Conservation (phyloP, 2,329 filamentous ascomycete species). For the Fusarium ramigenum region DNA sequence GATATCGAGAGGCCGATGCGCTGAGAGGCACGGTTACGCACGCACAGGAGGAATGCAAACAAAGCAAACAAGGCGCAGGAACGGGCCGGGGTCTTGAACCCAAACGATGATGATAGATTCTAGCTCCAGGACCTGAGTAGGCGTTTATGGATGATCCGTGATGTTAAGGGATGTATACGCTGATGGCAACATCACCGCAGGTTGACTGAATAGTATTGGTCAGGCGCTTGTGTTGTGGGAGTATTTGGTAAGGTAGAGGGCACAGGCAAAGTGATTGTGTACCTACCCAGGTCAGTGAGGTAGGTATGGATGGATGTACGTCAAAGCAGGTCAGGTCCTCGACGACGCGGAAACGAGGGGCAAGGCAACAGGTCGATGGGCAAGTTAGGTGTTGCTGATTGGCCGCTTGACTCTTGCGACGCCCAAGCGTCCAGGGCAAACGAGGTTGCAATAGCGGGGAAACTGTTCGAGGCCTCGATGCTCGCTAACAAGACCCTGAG, state of each 20-base stretch:
- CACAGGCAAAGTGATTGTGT: conserved; percentile 17
- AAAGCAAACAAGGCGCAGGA: conserved; percentile 19
- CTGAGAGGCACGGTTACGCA: conserved; percentile 22
- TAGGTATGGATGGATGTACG: conserved; percentile 10
- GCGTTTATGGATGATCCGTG: conserved; percentile 2
- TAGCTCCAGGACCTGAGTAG: background rate
- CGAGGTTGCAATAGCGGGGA: conserved; percentile 17
- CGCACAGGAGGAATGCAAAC: conserved; percentile 5
- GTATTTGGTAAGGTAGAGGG: background rate
- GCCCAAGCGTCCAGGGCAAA: conserved; percentile 16
- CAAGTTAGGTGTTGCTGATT: conserved; percentile 16
- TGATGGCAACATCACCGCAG: conserved; percentile 4
- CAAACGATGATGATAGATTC: conserved; percentile 3
- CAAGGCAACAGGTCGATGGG: conserved; percentile 26
- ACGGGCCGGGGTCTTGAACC: conserved; percentile 10
- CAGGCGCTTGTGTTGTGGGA: conserved; percentile 20
- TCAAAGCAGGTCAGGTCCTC: conserved; percentile 13
- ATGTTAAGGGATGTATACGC: background rate
- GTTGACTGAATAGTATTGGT: background rate
- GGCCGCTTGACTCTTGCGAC: background rate
- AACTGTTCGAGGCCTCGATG: conserved; percentile 11
- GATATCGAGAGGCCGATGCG: conserved; percentile 28
- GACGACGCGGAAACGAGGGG: conserved; percentile 37
- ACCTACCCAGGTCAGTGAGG: background rate
- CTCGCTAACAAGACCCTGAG: conserved; percentile 20